A percentile compares a stretch with the other conserved stretches of the same genome.
Conservation (phyloP, 192 early-diverging fungal species). For the Podochytrium sp. region DNA sequence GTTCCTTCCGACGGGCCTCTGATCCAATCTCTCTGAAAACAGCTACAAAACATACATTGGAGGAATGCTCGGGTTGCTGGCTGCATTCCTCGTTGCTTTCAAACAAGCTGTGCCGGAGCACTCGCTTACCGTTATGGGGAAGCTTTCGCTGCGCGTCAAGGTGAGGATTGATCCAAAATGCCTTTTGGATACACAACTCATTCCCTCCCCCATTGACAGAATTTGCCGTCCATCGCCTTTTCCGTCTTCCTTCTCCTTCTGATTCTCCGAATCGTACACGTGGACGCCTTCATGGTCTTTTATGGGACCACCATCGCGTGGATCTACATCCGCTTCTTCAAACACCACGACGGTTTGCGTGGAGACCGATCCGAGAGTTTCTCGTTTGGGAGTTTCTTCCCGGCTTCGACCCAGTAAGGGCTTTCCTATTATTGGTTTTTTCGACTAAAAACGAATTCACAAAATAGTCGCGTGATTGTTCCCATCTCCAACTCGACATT, state of each 20-base stretch:
- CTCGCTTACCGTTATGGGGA: constrained; percentile 60
- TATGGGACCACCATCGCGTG: constrained; percentile 78
- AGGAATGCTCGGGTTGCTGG: constrained; percentile 74
- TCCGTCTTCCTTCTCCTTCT: constrained; percentile 46
- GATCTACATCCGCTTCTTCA: constrained; percentile 87
- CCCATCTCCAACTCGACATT: constrained; percentile 65
- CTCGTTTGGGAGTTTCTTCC: constrained; percentile 89
- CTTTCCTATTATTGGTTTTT: not conserved
- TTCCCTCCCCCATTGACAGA: constrained; percentile 35
- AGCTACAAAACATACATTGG: constrained; percentile 65
- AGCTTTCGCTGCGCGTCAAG: constrained; percentile 76
- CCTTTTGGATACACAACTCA: constrained; percentile 30
- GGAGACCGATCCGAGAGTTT: constrained; percentile 93
- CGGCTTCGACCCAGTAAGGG: constrained; percentile 74
- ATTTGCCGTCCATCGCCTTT: constrained; percentile 51
- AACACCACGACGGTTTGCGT: constrained; percentile 71
- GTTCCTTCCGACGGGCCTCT: too few species aligned
- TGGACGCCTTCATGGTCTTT: constrained; percentile 69
- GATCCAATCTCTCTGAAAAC: not conserved
- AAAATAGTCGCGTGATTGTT: constrained; percentile 62
- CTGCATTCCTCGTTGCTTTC: constrained; percentile 82
- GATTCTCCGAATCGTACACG: constrained; percentile 54
- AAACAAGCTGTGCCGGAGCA: constrained; percentile 91
- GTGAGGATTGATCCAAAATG: constrained; percentile 51
- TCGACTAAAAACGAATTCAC: not conserved